Base-by-base conservation (phyloP, 2,329 filamentous ascomycete genomes). In the Ophiosphaerella herpotricha region DNA sequence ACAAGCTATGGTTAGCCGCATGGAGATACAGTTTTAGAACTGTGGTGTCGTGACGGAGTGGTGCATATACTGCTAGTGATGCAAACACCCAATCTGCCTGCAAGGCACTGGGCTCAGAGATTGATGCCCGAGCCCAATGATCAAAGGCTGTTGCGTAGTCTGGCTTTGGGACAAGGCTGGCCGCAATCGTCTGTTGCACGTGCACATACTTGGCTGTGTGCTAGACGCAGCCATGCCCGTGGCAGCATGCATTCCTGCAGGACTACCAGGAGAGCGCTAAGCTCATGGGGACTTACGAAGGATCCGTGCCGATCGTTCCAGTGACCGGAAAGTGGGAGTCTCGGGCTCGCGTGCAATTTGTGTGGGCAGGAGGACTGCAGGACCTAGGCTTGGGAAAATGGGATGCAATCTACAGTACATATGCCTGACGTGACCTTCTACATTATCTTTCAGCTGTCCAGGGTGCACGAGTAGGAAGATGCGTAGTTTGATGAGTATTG, bases 181-280 rank as follows among this genome's bases (percentile, higher is more conserved):
- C 35, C 31, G 33, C 32, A 21, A 37, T 44, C 13, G 26, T 11
- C 11, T 29, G 21, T 23, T 48, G 37, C 41, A 16, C 34, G 34
- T 43, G 52, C 51, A 50, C 43, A 43, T 46, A 39, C 49, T 7
- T 37, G 35, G 40, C 46, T 49, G 35, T 33, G 40, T 37, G 8
- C 29, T 31, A 11, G 36, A 54, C 47, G 40, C 47, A 47, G 49
- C 49, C 46, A 52, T 55, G 32, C 43, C 53, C 37, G 29, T 45
- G 38, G 53, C 37, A 43, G 43, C 42, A 41, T 24, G 43, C 50
- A 47, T 53, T 50, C 43, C 49, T 51, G 57, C 48, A 60, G 54
- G 39, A 50, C 26, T 29, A 29, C 48, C 39, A 48, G 36, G 33
- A 49, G 41, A 21, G 36, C 48, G 43, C 40, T 32, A 45, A 52